Percentiles rank a stretch among this genome's conserved stretches.
Evolutionary conservation across 805 yeast genomes (phyloP).

Genomic region (Metschnikowia noctiluminum): DNA sequence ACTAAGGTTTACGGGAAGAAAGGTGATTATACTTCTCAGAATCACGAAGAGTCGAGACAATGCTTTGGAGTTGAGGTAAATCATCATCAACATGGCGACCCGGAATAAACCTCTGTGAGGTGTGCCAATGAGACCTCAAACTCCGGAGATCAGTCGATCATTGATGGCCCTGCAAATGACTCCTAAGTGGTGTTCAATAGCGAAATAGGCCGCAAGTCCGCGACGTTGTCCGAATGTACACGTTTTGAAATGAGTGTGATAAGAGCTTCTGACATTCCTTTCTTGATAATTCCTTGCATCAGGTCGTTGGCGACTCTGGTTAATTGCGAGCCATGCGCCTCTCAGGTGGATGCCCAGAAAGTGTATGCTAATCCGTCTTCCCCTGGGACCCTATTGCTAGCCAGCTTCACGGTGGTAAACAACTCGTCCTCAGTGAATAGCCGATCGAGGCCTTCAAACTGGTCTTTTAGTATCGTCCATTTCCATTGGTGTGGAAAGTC

Average conservation of each 20-base stretch:
- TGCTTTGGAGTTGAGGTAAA: background rate
- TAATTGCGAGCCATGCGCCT: background rate
- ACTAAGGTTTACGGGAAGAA: background rate
- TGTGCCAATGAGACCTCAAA: background rate
- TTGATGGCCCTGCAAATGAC: constrained; percentile 2
- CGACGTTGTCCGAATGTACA: background rate
- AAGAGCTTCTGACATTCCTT: background rate
- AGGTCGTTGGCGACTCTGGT: background rate
- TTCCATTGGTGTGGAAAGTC: background rate
- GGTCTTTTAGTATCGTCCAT: background rate
- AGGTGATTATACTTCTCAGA: background rate
- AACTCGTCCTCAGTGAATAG: constrained; percentile 1
- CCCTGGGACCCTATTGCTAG: background rate
- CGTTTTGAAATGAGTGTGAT: background rate
- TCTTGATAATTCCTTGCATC: background rate
- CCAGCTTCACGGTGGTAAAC: background rate
- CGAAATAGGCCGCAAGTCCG: background rate
- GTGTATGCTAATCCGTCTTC: constrained; percentile 1
- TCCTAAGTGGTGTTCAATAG: background rate
- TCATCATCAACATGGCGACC: background rate
- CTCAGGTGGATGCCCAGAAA: constrained; percentile 1
- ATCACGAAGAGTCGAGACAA: background rate
- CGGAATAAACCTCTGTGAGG: constrained; percentile 1
- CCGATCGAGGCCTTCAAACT: background rate
- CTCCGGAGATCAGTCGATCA: background rate